Conservation (phyloP, 2,329 filamentous ascomycete genomes). For the Aspergillus arachidicola region DNA sequence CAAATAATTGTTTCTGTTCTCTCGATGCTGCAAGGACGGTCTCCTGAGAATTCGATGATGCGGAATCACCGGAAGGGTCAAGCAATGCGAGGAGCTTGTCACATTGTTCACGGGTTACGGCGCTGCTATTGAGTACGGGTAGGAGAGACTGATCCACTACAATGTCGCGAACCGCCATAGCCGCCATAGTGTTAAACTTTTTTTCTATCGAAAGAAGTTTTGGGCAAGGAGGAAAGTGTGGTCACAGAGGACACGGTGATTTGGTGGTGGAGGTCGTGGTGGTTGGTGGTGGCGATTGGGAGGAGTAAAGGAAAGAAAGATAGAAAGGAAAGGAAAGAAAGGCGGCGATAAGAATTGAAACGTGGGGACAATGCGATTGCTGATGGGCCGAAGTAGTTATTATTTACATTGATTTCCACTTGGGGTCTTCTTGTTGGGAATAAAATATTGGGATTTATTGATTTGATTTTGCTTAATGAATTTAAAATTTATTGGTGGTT, state of each 20-base stretch:
- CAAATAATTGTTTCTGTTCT: conserved; percentile 77
- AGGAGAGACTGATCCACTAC: conserved; percentile 68
- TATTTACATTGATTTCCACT: too few species aligned
- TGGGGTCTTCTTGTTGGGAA: too few species aligned
- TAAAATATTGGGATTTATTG: too few species aligned
- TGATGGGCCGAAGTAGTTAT: conserved; percentile 12
- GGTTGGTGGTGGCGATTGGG: conserved; percentile 10
- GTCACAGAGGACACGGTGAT: not conserved
- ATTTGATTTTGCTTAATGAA: too few species aligned
- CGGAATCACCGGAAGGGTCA: conserved; percentile 48
- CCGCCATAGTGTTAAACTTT: not conserved
- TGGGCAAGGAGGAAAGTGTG: not conserved
- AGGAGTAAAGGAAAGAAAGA: conserved; percentile 1
- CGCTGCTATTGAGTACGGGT: conserved; percentile 71
- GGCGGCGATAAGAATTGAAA: conserved; percentile 10
- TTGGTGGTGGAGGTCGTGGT: not conserved
- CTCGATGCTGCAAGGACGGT: conserved; percentile 65
- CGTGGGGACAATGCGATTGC: conserved; percentile 18
- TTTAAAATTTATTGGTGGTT: too few species aligned
- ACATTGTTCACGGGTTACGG: conserved; percentile 72
- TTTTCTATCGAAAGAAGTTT: not conserved
- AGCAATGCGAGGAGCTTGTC: conserved; percentile 62
- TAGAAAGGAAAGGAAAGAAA: not conserved
- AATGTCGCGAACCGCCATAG: conserved; percentile 60
- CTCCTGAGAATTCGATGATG: conserved; percentile 48